Evolutionary conservation across 2,329 filamentous ascomycete species (phyloP).

Genomic region (Podosphaera xanthii): DNA sequence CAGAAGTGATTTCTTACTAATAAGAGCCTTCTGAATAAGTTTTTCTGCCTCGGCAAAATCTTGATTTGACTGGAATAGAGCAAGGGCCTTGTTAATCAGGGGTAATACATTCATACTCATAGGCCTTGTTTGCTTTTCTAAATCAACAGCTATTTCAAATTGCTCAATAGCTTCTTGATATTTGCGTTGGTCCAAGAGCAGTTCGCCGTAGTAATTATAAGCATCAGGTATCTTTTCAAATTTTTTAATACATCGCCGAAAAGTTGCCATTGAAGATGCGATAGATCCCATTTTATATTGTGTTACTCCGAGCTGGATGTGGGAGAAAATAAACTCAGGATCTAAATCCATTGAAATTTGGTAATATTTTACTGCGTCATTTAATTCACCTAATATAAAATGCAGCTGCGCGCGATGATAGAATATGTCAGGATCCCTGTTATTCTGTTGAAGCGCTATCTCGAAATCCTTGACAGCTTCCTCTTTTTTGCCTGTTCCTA

Average conservation of each 20-base stretch:
- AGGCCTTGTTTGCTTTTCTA: slow-evolving; percentile 88
- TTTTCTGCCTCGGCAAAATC: slow-evolving; percentile 89
- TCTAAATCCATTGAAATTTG: slow-evolving; percentile 98
- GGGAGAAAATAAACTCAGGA: slow-evolving; percentile 91
- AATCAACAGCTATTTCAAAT: slow-evolving; percentile 94
- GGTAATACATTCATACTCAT: slow-evolving; percentile 94
- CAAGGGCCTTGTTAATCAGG: slow-evolving; percentile 93
- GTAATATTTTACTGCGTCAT: slow-evolving; percentile 90
- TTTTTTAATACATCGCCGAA: slow-evolving; percentile 94
- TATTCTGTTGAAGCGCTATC: slow-evolving; percentile 62
- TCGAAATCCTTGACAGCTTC: slow-evolving; percentile 74
- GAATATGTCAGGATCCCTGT: slow-evolving; percentile 85
- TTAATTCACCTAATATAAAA: slow-evolving; percentile 89
- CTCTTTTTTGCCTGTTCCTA: slow-evolving; percentile 46
- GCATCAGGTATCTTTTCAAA: slow-evolving; percentile 92
- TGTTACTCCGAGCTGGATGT: slow-evolving; percentile 96
- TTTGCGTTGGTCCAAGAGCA: slow-evolving; percentile 89
- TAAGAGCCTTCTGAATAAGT: slow-evolving; percentile 88
- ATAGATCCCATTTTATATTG: slow-evolving; percentile 99
- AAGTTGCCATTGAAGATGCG: slow-evolving; percentile 94
- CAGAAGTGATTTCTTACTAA: slow-evolving; percentile 42
- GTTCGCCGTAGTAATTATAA: slow-evolving; percentile 98
- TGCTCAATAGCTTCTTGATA: slow-evolving; percentile 90
- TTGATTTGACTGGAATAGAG: slow-evolving; percentile 95
- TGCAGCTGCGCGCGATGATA: slow-evolving; percentile 97